Conservation (phyloP, 2,329 filamentous ascomycete genomes). For the Iodosphaeria phyllophila region DNA sequence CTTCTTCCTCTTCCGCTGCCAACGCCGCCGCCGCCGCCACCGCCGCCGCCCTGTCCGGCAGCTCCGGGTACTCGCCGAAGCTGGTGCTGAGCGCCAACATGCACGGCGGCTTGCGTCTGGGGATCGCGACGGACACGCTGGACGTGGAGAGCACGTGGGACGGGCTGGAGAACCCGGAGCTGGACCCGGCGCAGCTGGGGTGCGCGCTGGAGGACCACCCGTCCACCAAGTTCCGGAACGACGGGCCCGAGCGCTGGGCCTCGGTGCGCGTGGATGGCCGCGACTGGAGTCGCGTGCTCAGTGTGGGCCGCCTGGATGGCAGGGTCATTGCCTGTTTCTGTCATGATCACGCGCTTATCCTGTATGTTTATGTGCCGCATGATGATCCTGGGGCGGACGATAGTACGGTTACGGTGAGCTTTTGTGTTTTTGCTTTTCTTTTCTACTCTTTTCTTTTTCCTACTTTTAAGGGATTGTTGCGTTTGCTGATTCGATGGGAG, state of each 20-base stretch:
- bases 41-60: slow-evolving; percentile 7
- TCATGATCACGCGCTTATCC: slow-evolving; percentile 59
- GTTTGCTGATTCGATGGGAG: neutral
- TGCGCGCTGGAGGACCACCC: slow-evolving; percentile 63
- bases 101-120: slow-evolving; percentile 69
- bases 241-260: slow-evolving; percentile 69
- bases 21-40: slow-evolving; percentile 13
- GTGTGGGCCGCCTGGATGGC: slow-evolving; percentile 75
- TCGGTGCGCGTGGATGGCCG: slow-evolving; percentile 79
- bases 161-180: slow-evolving; percentile 67
- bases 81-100: slow-evolving; percentile 85
- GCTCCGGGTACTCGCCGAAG: slow-evolving; percentile 32
- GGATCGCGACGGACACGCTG: slow-evolving; percentile 66
- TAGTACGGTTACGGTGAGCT: slow-evolving; percentile 54
- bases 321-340: slow-evolving; percentile 85
- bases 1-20: slow-evolving; percentile 5
- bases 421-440: neutral
- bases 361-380: slow-evolving; percentile 65
- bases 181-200: slow-evolving; percentile 61
- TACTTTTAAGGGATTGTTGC: neutral
- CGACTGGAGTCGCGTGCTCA: slow-evolving; percentile 90
- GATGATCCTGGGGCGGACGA: slow-evolving; percentile 48
- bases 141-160: slow-evolving; percentile 76
- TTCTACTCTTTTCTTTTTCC: neutral
- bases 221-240: slow-evolving; percentile 58